Evolutionary conservation across 768 basidiomycete species (phyloP).

Genomic region (Psilocybe sp.): DNA sequence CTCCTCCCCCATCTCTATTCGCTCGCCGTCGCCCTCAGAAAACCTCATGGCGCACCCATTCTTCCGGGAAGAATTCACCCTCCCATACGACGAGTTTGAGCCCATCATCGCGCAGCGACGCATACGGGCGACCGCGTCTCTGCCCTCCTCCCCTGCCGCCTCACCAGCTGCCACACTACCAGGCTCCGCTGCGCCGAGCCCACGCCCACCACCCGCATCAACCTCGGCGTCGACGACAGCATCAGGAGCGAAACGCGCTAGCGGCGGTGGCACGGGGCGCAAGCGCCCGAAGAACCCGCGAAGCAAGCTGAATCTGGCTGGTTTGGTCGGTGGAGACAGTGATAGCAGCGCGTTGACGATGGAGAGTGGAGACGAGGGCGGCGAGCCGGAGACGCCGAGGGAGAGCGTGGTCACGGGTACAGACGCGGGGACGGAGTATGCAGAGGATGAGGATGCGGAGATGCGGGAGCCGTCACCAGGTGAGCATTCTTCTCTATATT

Average conservation of each 20-base stretch:
- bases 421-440: slow-evolving; percentile 68
- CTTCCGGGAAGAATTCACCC: slow-evolving; percentile 67
- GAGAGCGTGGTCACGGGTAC: slow-evolving; percentile 71
- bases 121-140: slow-evolving; percentile 59
- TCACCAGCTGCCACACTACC: slow-evolving; percentile 29
- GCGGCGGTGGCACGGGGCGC: slow-evolving; percentile 15
- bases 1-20: slow-evolving; percentile 47
- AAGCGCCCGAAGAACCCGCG: slow-evolving; percentile 37
- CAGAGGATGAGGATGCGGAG: slow-evolving; percentile 64
- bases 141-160: slow-evolving; percentile 57
- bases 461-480: slow-evolving; percentile 59
- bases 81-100: slow-evolving; percentile 66
- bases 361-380: slow-evolving; percentile 76
- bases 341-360: slow-evolving; percentile 83
- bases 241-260: no score
- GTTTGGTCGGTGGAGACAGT: slow-evolving; percentile 78
- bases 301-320: slow-evolving; percentile 63
- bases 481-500: slow-evolving; percentile 24
- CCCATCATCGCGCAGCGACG: slow-evolving; percentile 60
- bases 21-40: slow-evolving; percentile 67
- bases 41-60: slow-evolving; percentile 69
- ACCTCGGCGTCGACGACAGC: slow-evolving; percentile 2
- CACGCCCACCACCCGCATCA: slow-evolving; percentile 15
- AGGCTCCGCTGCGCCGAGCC: slow-evolving; percentile 20
- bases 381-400: slow-evolving; percentile 47